These are phyloP conservation scores for Talaromyces rugulosus DNA, from an alignment of 2,329 filamentous ascomycete species.

Conservation along the genomic window DNA sequence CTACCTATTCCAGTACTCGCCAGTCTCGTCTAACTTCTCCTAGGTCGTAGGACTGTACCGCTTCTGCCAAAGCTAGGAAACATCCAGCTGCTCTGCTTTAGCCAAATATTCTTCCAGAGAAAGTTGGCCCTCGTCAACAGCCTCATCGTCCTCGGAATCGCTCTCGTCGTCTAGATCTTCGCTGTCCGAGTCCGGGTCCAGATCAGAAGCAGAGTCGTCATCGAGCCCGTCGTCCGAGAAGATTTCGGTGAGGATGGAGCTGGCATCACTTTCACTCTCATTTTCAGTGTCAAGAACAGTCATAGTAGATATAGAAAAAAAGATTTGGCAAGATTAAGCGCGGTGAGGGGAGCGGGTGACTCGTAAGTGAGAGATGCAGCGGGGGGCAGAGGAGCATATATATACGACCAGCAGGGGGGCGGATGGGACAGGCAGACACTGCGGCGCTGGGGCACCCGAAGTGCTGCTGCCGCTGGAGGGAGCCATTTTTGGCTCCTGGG, in stretches of 20 bases:
- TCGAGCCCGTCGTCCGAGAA: not conserved
- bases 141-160: conserved; percentile 13
- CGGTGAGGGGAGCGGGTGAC: not conserved
- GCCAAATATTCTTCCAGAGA: conserved; percentile 18
- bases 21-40: conserved; percentile 22
- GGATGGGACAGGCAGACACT: not conserved
- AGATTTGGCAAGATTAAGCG: not conserved
- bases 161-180: conserved; percentile 14
- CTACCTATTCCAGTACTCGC: conserved; percentile 22
- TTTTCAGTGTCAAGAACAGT: not conserved
- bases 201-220: not conserved
- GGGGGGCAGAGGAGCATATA: not conserved
- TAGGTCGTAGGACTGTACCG: conserved; percentile 23
- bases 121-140: conserved; percentile 1
- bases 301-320: not conserved
- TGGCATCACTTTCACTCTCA: conserved; percentile 19
- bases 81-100: conserved; percentile 21
- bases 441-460: not conserved
- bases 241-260: conserved; percentile 13
- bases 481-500: conserved; percentile 12
- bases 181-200: conserved; percentile 14
- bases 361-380: not conserved
- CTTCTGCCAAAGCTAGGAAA: conserved; percentile 24
- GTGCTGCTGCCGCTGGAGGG: conserved; percentile 8
- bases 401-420: not conserved